Base-by-base conservation (phyloP, 192 early-diverging fungal genomes). In the Podila horticola region DNA sequence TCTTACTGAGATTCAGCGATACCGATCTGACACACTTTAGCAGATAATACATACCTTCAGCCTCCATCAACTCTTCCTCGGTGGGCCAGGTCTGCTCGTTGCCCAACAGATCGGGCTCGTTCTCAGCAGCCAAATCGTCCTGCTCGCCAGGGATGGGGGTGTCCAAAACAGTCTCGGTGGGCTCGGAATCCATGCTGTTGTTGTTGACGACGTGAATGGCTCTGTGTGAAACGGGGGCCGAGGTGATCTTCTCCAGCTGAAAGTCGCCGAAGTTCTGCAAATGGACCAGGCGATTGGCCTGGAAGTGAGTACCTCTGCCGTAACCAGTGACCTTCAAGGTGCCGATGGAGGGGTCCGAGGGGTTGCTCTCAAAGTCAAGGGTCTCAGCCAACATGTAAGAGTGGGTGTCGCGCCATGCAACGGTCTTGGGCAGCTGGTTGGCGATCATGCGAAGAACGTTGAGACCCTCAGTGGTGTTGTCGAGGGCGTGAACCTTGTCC, bases 81-180 rank as follows among this genome's bases (percentile, higher is more conserved):
- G 96, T 97, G 11, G 98, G 98, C 98, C 98, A 99, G 34, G 98
- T 99, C 83, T 99, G 98, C 86, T 99, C 98, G 65, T 93, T 96
- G 34, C 90, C 90, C 86, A 98, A 86, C 63, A 92, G 88, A 88
- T 97, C 92, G 13, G 94, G 94, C 69, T 93, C 93, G 68, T 98
- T 97, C 66, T 96, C 93, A 11, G 91, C 87, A 4, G 96, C 89
- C 57, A 99, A 85, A 62, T 91, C 88, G 74, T 98, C 97, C 84
- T 94, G 91, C 52, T 82, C 74, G 11, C 84, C 93, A 9, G 91
- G 87, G 22, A 91, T 82, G 9, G 96, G 92, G 57, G 82, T 66
- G 72, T 96, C 92, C 61, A 97, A 75, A 20, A 94, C 87, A 26
- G 74, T 76, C 64, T 74, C 72, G 19, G 65, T 75, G 28, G 55